Evolutionary conservation across 176 grass and related monocot species (phyloP), one percentile per base, ranked within the genome.

Genomic region (Aegilops longissima): DNA sequence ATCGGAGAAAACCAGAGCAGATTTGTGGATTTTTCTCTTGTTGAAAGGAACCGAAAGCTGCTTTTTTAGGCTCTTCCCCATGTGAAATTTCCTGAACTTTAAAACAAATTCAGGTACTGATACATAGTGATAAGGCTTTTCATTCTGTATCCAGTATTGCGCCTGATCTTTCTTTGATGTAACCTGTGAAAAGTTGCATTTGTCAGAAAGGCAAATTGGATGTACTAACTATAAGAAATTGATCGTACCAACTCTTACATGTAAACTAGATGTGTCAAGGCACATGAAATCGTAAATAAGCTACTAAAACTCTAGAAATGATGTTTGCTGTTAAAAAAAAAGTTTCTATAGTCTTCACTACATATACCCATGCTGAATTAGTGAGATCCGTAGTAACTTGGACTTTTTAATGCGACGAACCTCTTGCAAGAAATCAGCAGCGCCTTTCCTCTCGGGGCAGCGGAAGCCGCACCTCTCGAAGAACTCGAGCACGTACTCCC

Each of bases 401-500:
- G 5, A 61, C 39, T 38, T 8, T 71, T 25, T 12, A 44, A 76
- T 47, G 35, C 4, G 13, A 89, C 74, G 9, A 68, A 97, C 95
- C 93, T 98, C 93, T 68, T 98, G 96, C 58, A 98, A 63, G 84
- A 98, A 98, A 84, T 98, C 96, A 78, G 96, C 93, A 38, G 91
- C 88, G 35, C 92, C 96, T 88, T 98, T 98, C 82, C 96, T 92
- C 40, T 88, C 86, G 11, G 96, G 96, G 82, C 96, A 98, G 17
- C 92, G 86, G 82, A 98, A 98, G 36, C 93, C 93, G 13, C 92
- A 96, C 87, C 71, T 80, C 74, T 98, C 86, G 75, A 98, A 98
- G 91, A 98, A 96, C 54, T 95, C 92, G 30, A 98, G 90, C 73
- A 94, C 93, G 66, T 86, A 38, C 52, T 95, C 89, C 17, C 96